Conservation (phyloP, 2,329 filamentous ascomycete species). For the Fusarium nygamai region DNA sequence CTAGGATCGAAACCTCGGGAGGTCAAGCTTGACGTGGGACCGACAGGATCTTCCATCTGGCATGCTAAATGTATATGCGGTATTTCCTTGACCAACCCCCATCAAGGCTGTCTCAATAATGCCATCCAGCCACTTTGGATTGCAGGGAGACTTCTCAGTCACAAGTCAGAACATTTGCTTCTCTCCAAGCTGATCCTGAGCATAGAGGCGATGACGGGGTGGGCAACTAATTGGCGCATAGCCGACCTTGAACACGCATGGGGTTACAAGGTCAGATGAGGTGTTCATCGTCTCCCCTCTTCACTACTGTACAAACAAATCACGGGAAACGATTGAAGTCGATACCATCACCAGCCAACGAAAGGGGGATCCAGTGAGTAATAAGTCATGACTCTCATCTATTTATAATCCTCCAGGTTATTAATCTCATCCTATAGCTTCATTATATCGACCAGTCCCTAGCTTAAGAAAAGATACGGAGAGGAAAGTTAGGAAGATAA, state of each 20-base stretch:
- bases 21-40: conserved; percentile 38
- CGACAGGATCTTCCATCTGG: conserved; percentile 58
- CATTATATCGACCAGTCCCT: not conserved
- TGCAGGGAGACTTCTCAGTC: conserved; percentile 63
- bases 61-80: conserved; percentile 66
- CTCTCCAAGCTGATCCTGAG: conserved; percentile 57
- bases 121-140: conserved; percentile 67
- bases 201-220: conserved; percentile 63
- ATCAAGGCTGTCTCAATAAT: conserved; percentile 66
- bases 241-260: conserved; percentile 57
- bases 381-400: not conserved
- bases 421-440: not conserved
- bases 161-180: conserved; percentile 54
- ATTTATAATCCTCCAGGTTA: conserved; percentile 3
- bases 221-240: conserved; percentile 64
- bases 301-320: not conserved
- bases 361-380: not conserved
- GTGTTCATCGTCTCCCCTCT: not conserved
- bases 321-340: not conserved
- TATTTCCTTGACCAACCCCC: conserved; percentile 65
- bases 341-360: not conserved
- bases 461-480: conserved; percentile 60
- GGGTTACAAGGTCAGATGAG: conserved; percentile 49
- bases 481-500: conserved; percentile 52
- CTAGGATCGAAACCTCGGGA: conserved; percentile 54